Conservation (phyloP, 139 green algal genomes). For the Spirogloea muscicola region DNA sequence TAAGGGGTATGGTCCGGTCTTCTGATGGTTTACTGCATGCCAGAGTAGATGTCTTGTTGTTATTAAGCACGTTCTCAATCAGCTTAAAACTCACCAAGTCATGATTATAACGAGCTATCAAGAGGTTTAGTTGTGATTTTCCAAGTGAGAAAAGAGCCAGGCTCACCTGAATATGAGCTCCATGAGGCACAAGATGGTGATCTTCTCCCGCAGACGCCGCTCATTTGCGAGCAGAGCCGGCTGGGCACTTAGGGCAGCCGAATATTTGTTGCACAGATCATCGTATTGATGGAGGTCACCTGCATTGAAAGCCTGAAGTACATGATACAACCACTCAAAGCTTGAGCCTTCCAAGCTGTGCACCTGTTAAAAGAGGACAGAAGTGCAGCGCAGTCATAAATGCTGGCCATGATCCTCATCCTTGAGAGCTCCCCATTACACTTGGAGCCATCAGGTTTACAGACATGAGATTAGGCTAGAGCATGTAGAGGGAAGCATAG, state of each 20-base stretch:
- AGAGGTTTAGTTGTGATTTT: no score
- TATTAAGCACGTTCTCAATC: neutral
- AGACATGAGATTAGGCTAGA: no score
- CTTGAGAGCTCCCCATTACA: no score
- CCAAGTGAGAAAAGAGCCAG: no score
- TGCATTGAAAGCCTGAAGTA: conserved; percentile 78
- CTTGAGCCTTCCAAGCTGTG: conserved; percentile 61
- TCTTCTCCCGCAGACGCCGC: conserved; percentile 86
- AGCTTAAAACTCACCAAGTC: no score
- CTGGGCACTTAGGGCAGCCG: conserved; percentile 77
- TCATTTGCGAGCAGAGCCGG: conserved; percentile 87
- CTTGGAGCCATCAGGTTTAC: no score
- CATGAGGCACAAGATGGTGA: conserved; percentile 80
- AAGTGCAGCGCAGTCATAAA: no score
- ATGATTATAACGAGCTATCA: no score
- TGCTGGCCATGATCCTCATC: no score
- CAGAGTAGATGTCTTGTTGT: neutral
- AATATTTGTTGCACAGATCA: conserved; percentile 73
- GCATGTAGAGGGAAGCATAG: no score
- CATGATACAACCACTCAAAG: conserved; percentile 80
- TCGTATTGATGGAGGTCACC: conserved; percentile 92
- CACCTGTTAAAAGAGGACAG: conserved; percentile 62
- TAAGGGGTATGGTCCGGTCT: conserved; percentile 69
- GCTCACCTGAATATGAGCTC: conserved; percentile 58
- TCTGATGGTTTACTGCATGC: conserved; percentile 69